These are phyloP conservation scores for Rhizopus arrhizus DNA, from an alignment of 371 early-diverging fungal species.

Conservation along the genomic window DNA sequence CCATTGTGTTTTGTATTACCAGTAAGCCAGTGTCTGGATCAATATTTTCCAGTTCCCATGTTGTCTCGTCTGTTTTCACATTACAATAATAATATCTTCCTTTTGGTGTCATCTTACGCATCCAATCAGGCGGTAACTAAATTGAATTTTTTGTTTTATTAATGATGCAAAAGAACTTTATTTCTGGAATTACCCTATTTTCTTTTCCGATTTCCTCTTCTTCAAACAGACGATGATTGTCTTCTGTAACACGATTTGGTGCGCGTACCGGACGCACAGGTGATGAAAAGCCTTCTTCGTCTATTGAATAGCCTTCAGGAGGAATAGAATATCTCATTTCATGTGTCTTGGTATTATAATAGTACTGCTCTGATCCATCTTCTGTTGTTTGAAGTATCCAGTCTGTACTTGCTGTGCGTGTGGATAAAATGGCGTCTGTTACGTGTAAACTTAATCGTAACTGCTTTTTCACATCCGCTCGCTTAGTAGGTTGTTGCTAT, in stretches of 20 bases:
- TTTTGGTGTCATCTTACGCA: constrained; percentile 57
- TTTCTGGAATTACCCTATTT: constrained; percentile 2
- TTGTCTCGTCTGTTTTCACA: constrained; percentile 74
- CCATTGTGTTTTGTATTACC: constrained; percentile 13
- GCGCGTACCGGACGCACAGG: constrained; percentile 40
- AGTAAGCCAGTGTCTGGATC: constrained; percentile 47
- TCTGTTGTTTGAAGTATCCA: constrained; percentile 61
- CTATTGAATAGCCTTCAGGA: constrained; percentile 24
- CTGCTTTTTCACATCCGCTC: constrained; percentile 12
- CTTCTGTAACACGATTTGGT: constrained; percentile 22
- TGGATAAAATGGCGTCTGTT: constrained; percentile 16
- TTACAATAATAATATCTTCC: constrained; percentile 81
- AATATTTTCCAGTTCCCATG: constrained; percentile 62
- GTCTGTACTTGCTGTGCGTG: constrained; percentile 17
- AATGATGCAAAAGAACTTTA: not conserved
- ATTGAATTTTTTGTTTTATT: not conserved
- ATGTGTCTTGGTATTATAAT: constrained; percentile 51
- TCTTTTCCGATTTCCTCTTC: constrained; percentile 17
- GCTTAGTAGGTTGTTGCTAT: not conserved
- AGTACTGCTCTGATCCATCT: constrained; percentile 60
- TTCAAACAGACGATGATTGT: not conserved
- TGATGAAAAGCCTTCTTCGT: constrained; percentile 6
- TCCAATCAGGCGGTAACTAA: constrained; percentile 66
- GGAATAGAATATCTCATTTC: constrained; percentile 62
- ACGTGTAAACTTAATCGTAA: constrained; percentile 31